A percentile compares a stretch with the other conserved stretches of the same genome.
Evolutionary conservation across 106 monocot genomes (phyloP).

Genomic region (Dendrobium nobile): DNA sequence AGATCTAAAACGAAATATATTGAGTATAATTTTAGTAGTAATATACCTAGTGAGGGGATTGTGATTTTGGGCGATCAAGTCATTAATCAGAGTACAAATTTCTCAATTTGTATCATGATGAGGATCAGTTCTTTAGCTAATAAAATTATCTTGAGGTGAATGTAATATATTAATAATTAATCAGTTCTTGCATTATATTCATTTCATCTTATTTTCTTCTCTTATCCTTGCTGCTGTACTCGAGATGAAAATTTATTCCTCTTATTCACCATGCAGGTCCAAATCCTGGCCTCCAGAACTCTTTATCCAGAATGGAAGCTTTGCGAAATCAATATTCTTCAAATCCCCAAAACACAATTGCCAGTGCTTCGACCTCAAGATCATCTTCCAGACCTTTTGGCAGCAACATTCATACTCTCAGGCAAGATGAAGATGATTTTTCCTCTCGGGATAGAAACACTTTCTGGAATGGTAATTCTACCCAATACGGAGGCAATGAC

Average conservation of each 20-base stretch:
- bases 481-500: constrained; percentile 82
- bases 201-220: neutral
- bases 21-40: no score
- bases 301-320: neutral
- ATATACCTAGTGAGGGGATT: no score
- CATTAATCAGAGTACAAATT: no score
- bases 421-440: constrained; percentile 49
- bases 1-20: no score
- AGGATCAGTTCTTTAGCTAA: no score
- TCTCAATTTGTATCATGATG: no score
- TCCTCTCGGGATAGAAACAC: constrained; percentile 49
- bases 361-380: constrained; percentile 9
- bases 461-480: constrained; percentile 97
- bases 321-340: constrained; percentile 11
- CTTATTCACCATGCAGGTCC: constrained; percentile 20
- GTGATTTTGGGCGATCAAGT: no score
- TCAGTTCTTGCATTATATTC: no score
- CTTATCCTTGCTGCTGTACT: neutral
- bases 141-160: no score
- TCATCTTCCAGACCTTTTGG: constrained; percentile 34
- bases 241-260: neutral
- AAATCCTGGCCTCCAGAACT: constrained; percentile 15
- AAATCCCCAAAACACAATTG: constrained; percentile 3
- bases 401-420: constrained; percentile 80
- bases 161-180: no score